phyloP scores from a whole-genome alignment of 192 early-diverging fungal genomes.

The Rhizoclosmatium globosum region DNA sequence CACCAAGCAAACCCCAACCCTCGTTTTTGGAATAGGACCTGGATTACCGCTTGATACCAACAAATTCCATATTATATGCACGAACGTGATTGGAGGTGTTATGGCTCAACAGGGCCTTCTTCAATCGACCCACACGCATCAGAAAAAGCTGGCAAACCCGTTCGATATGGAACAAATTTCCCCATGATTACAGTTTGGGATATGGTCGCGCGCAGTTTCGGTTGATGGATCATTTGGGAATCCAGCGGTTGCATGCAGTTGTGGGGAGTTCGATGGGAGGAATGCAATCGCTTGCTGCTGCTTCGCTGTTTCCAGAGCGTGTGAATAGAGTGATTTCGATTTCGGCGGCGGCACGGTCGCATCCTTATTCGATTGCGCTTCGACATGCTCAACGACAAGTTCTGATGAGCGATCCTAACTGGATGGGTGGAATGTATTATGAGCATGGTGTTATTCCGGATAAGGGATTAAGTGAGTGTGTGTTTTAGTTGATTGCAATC shows the following conservation, averaged over 20 bases:
- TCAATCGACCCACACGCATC: constrained; percentile 78
- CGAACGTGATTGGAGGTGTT: constrained; percentile 96
- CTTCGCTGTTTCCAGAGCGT: constrained; percentile 82
- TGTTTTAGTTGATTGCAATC: not conserved
- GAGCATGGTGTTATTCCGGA: constrained; percentile 80
- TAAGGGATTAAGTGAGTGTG: constrained; percentile 84
- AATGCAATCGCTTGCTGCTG: constrained; percentile 91
- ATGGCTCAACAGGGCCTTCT: constrained; percentile 92
- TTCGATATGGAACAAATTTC: constrained; percentile 76
- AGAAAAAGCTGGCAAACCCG: constrained; percentile 29
- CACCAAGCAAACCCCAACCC: not conserved
- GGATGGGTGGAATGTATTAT: constrained; percentile 95
- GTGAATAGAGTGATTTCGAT: constrained; percentile 84
- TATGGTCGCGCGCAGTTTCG: constrained; percentile 95
- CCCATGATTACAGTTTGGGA: constrained; percentile 78
- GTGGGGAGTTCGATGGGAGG: constrained; percentile 95
- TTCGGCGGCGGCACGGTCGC: constrained; percentile 91
- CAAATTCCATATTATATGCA: constrained; percentile 95
- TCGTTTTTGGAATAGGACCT: constrained; percentile 60
- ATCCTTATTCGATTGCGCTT: constrained; percentile 96
- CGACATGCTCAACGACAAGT: constrained; percentile 93
- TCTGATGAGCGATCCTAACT: constrained; percentile 94
- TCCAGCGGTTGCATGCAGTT: constrained; percentile 83
- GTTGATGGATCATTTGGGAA: constrained; percentile 80
- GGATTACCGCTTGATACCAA: constrained; percentile 90